Evolutionary conservation across 306 rosid genomes (phyloP).

Genomic region (Pterocarpus santalinus): DNA sequence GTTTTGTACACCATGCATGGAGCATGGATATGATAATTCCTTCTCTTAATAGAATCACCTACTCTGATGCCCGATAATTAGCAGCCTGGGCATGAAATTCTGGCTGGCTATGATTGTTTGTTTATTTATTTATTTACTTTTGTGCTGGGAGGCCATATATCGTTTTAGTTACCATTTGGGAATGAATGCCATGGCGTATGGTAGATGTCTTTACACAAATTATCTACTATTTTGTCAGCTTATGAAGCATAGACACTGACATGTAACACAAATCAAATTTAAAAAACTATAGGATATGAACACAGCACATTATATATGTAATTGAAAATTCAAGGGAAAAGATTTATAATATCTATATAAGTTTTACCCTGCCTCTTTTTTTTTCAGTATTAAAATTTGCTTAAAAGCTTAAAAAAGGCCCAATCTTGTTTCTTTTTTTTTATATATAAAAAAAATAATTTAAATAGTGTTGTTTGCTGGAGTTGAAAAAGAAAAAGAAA

Average conservation of each 20-base stretch:
- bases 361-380: no score
- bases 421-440: no score
- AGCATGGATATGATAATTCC: neutral
- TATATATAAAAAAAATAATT: no score
- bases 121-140: neutral
- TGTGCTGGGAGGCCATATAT: slow-evolving; percentile 12
- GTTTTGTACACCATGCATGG: neutral
- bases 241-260: neutral
- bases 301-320: no score
- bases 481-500: no score
- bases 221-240: slow-evolving; percentile 10
- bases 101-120: slow-evolving; percentile 12
- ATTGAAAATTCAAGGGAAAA: no score
- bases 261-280: no score
- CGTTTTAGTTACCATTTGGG: slow-evolving; percentile 14
- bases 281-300: no score
- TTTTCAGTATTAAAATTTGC: no score
- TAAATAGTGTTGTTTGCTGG: no score
- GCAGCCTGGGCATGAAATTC: slow-evolving; percentile 22
- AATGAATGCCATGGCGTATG: slow-evolving; percentile 9
- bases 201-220: neutral
- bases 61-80: slow-evolving; percentile 4
- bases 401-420: no score
- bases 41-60: slow-evolving; percentile 1
- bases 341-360: no score